Evolutionary conservation across 768 basidiomycete species (phyloP), one percentile per base, ranked within the genome.

Genomic region (Pleurotus tuber-regium): DNA sequence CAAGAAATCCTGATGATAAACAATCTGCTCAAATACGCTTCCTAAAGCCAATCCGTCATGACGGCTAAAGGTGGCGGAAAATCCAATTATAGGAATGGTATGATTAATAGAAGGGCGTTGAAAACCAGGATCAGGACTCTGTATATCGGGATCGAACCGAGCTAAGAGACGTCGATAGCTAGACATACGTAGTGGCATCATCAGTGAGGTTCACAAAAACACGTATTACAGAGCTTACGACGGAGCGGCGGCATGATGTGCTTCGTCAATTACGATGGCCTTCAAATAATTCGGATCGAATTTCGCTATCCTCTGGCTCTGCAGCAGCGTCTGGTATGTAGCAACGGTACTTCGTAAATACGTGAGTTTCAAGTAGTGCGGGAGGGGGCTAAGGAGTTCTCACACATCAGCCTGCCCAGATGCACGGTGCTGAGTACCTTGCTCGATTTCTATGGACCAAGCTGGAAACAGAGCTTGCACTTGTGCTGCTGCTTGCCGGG

Each of bases 11-110:
- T 83, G 80, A 63, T 98, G 95, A 64, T 92, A 98, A 0, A 97
- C 95, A 48, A 98, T 94, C 43, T 77, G 76, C 61, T 97, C 83
- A 60, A 96, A 98, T 1, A 97, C 86, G 2, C 87, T 85, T 4
- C 91, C 86, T 3, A 98, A 78, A 1, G 93, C 90, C 2, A 95
- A 73, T 4, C 92, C 89, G 58, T 98, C 96, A 57, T 95, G 90
- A 24, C 96, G 79, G 57, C 84, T 86, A 70, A 97, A 97, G 0
- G 96, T 98, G 1, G 96, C 96, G 49, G 92, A 93, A 64, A 98
- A 97, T 0, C 95, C 96, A 39, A 98, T 77, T 44, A 97, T 84
- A 2, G 95, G 92, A 23, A 95, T 80, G 36, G 71, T 70, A 60
- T 82, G 73, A 10, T 65, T 63, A 31, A 70, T 64, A 38, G 51